phyloP scores from a whole-genome alignment of 164 flowering plant genomes.

The Piper betle region DNA sequence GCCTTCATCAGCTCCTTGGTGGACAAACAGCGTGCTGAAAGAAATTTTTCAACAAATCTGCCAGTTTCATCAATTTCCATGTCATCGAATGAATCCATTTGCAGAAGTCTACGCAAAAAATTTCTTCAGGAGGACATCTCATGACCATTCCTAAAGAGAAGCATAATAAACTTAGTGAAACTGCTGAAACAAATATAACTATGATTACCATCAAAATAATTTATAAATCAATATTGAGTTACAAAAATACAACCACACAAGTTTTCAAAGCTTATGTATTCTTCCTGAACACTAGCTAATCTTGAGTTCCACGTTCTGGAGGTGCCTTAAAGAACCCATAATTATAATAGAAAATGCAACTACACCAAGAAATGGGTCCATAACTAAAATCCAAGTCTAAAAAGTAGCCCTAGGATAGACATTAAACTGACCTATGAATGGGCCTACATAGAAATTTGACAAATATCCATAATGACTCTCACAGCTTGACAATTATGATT shows the following conservation, averaged over 20 bases:
- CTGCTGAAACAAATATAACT: not conserved
- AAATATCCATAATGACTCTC: no score
- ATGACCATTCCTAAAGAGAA: conserved; percentile 43
- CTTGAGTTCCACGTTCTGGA: not conserved
- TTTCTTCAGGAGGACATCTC: conserved; percentile 65
- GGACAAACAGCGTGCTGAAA: conserved; percentile 50
- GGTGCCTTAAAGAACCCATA: not conserved
- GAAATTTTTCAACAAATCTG: conserved; percentile 50
- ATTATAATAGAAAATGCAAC: no score
- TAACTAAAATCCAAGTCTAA: no score
- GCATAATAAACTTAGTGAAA: not conserved
- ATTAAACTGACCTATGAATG: no score
- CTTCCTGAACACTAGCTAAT: not conserved
- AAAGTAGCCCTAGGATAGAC: no score
- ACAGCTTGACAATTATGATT: no score
- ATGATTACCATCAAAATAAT: not conserved
- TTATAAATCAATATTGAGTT: not conserved
- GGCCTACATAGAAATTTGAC: no score
- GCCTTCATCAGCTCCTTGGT: conserved; percentile 46
- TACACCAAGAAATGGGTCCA: no score
- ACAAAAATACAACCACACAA: not conserved
- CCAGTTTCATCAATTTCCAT: conserved; percentile 18
- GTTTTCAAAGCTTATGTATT: not conserved
- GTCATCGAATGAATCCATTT: conserved; percentile 24
- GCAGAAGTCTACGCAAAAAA: conserved; percentile 65